phyloP scores from a whole-genome alignment of 169 alveolate species.

The Cryptosporidium andersoni region DNA sequence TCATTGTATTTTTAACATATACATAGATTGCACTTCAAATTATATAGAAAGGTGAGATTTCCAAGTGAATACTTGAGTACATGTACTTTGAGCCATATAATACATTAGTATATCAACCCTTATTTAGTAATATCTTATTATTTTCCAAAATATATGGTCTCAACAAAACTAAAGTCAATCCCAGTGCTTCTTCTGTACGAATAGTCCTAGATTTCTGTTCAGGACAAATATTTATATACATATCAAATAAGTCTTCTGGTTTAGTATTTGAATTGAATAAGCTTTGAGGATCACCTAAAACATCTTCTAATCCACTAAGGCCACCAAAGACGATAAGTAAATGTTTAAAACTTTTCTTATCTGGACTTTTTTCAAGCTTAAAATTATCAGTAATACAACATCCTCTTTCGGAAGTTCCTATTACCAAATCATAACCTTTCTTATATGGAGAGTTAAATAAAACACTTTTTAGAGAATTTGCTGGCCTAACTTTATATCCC shows the following conservation, averaged over 20 bases:
- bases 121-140: conserved; percentile 15
- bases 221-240: conserved; percentile 89
- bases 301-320: conserved; percentile 88
- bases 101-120: background rate
- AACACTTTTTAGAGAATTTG: conserved; percentile 79
- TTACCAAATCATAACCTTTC: conserved; percentile 86
- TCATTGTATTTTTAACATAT: no score
- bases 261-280: background rate
- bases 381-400: conserved; percentile 74
- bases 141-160: conserved; percentile 66
- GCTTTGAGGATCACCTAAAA: conserved; percentile 77
- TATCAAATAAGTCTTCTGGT: conserved; percentile 78
- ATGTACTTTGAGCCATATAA: no score
- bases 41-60: no score
- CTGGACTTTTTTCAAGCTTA: conserved; percentile 66
- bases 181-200: conserved; percentile 96
- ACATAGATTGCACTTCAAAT: no score
- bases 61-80: no score
- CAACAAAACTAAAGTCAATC: conserved; percentile 81
- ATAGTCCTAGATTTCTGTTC: conserved; percentile 93
- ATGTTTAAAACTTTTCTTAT: conserved; percentile 78
- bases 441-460: conserved; percentile 82
- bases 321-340: conserved; percentile 91
- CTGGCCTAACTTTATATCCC: conserved; percentile 93
- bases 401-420: conserved; percentile 92